These are phyloP conservation scores for Saccharomyces hybrid DNA, from an alignment of 1,139 yeast genomes.

Conservation along the genomic window DNA sequence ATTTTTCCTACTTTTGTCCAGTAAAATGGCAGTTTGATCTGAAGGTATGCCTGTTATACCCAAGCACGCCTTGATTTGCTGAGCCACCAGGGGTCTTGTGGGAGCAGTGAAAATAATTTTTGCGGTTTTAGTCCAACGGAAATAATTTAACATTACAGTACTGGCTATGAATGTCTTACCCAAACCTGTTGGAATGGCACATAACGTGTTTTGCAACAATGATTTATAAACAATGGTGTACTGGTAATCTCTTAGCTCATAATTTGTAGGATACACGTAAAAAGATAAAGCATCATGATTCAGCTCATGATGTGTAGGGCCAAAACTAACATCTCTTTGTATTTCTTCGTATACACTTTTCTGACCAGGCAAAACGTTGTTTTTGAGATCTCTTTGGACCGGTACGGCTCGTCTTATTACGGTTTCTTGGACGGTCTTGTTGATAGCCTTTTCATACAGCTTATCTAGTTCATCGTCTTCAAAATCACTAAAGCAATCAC, in stretches of 20 bases:
- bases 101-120: constrained; percentile 95
- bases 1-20: constrained; percentile 60
- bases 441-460: constrained; percentile 28
- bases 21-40: constrained; percentile 66
- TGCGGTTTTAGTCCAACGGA: constrained; percentile 70
- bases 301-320: constrained; percentile 45
- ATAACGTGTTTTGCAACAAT: constrained; percentile 63
- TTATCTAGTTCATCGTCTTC: constrained; percentile 32
- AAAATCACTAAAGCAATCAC: constrained; percentile 23
- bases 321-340: constrained; percentile 28
- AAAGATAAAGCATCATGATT: constrained; percentile 37
- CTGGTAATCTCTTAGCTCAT: constrained; percentile 81
- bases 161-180: constrained; percentile 97
- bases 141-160: constrained; percentile 84
- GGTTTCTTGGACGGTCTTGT: constrained; percentile 29
- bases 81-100: constrained; percentile 91
- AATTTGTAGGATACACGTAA: constrained; percentile 79
- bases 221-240: constrained; percentile 68
- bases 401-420: constrained; percentile 25
- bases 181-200: constrained; percentile 94
- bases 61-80: constrained; percentile 89
- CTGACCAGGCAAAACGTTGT: constrained; percentile 28
- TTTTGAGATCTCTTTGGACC: constrained; percentile 34
- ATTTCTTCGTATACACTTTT: constrained; percentile 33
- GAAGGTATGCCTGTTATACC: constrained; percentile 80